Evolutionary conservation across 257 asterid species (phyloP).

Genomic region (Osmanthus fragrans): DNA sequence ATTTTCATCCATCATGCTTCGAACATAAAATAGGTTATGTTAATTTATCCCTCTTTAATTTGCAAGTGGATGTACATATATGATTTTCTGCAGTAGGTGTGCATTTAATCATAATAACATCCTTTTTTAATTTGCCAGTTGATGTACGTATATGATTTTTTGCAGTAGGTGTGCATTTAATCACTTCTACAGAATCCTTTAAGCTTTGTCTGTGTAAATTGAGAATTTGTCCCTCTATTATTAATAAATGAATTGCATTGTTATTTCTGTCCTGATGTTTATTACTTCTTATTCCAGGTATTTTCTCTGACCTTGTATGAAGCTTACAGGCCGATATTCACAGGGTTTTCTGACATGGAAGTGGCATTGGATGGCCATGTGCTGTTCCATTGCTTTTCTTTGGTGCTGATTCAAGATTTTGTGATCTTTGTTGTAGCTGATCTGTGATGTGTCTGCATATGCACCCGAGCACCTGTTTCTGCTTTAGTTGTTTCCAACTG

Average conservation of each 20-base stretch:
- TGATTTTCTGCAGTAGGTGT: not conserved
- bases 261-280: conserved; percentile 47
- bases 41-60: not conserved
- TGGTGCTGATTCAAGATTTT: conserved; percentile 37
- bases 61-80: not conserved
- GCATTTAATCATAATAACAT: not conserved
- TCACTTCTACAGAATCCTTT: not conserved
- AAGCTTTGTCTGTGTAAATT: conserved; percentile 7
- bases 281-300: conserved; percentile 89
- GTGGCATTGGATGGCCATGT: conserved; percentile 51
- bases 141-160: not conserved
- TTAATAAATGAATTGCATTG: conserved; percentile 1
- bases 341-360: conserved; percentile 58
- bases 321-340: conserved; percentile 82
- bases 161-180: not conserved
- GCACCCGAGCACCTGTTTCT: conserved; percentile 26
- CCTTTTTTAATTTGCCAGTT: not conserved
- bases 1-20: not conserved
- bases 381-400: conserved; percentile 34
- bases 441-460: conserved; percentile 16
- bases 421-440: conserved; percentile 25
- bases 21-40: not conserved
- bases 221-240: not conserved
- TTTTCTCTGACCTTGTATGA: conserved; percentile 97
- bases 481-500: conserved; percentile 4